Evolutionary conservation across 805 yeast species (phyloP).

Genomic region (Lachancea thermotolerans): DNA sequence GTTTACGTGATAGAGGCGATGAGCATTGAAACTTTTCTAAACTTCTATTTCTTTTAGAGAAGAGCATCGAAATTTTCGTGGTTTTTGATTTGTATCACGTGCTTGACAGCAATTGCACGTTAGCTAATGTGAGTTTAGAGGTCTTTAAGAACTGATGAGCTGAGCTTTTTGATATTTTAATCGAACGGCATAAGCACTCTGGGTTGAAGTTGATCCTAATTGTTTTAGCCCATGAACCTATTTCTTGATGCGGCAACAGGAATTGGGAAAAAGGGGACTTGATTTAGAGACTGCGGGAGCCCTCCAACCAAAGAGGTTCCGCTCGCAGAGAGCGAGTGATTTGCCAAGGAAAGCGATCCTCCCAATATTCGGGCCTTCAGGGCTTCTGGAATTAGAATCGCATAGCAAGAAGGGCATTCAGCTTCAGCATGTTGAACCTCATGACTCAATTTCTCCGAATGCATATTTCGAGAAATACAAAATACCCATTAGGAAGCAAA

Average conservation of each 20-base stretch:
- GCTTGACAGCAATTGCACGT: too few species aligned
- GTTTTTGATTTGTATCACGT: not conserved
- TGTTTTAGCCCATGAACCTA: conserved; percentile 7
- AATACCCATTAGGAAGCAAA: conserved; percentile 17
- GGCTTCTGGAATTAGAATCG: conserved; percentile 37
- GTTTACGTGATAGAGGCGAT: conserved; percentile 11
- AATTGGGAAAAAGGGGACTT: not conserved
- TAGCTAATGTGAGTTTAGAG: too few species aligned
- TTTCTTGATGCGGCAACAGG: not conserved
- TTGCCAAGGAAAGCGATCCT: conserved; percentile 8
- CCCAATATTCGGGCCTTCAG: conserved; percentile 36
- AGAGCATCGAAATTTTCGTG: not conserved
- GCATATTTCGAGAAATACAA: conserved; percentile 13
- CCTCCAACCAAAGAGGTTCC: conserved; percentile 1
- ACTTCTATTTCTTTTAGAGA: conserved; percentile 1
- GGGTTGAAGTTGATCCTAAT: not conserved
- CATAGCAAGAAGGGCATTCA: conserved; percentile 31
- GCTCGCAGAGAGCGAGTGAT: not conserved
- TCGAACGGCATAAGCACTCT: not conserved
- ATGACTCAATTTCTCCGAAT: conserved; percentile 27
- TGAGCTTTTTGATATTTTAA: not conserved
- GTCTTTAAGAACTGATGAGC: not conserved
- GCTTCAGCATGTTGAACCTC: conserved; percentile 36
- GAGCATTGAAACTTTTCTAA: conserved; percentile 10
- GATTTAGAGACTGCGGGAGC: not conserved